A percentile compares a stretch with the other conserved stretches of the same genome.
Evolutionary conservation across 75 land plant species (phyloP).

Genomic region (Cryptomeria japonica): DNA sequence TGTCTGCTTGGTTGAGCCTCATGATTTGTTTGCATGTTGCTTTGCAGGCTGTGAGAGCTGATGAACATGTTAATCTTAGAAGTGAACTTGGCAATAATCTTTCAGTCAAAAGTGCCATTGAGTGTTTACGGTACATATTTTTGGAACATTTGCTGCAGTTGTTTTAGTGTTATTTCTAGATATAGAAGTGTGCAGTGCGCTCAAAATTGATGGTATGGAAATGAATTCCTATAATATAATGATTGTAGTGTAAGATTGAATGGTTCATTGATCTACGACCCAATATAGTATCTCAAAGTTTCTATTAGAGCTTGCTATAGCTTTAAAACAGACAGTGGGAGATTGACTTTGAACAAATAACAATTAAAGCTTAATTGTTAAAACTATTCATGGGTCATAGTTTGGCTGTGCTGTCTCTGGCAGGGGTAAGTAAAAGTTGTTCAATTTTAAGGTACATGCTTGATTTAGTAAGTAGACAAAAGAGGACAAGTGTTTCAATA

Average conservation of each 20-base stretch:
- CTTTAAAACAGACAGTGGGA: not conserved
- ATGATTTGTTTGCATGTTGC: not conserved
- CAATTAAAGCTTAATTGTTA: not conserved
- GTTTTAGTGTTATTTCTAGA: not conserved
- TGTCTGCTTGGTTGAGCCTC: not conserved
- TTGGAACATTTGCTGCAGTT: not conserved
- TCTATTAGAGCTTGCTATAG: not conserved
- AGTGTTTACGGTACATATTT: constrained; percentile 46
- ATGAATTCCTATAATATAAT: not conserved
- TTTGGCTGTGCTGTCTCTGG: not conserved
- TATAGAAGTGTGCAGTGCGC: not conserved
- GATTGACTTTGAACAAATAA: not conserved
- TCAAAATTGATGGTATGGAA: not conserved
- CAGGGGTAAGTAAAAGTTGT: not conserved
- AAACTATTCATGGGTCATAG: not conserved
- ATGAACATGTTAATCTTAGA: constrained; percentile 50
- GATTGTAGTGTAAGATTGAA: not conserved
- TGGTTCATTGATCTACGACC: not conserved
- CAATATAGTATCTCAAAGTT: not conserved
- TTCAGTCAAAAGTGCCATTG: constrained; percentile 41
- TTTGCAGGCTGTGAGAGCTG: constrained; percentile 54
- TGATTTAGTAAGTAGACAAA: not conserved
- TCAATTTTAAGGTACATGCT: not conserved
- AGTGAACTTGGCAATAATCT: constrained; percentile 63
- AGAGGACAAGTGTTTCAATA: not conserved